Conservation (phyloP, 192 early-diverging fungal genomes). For the Coemansia erecta region DNA sequence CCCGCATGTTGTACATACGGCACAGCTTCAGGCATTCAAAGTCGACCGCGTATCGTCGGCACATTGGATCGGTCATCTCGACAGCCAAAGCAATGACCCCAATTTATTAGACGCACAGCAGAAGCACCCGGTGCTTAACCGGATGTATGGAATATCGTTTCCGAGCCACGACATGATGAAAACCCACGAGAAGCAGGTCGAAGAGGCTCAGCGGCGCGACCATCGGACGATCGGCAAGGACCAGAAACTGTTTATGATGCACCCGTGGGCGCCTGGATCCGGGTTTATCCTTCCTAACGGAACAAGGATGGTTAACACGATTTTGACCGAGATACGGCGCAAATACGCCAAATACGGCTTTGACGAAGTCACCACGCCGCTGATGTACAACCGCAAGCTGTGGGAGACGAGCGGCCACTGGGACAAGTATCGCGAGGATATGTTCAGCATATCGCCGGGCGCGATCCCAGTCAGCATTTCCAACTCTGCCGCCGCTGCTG, state of each 20-base stretch:
- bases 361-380: slow-evolving; percentile 87
- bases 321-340: slow-evolving; percentile 70
- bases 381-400: slow-evolving; percentile 87
- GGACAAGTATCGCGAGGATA: slow-evolving; percentile 94
- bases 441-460: slow-evolving; percentile 65
- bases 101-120: slow-evolving; percentile 11
- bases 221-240: slow-evolving; percentile 69
- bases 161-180: slow-evolving; percentile 54
- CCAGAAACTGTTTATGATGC: slow-evolving; percentile 70
- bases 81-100: not conserved
- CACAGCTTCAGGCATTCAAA: slow-evolving; percentile 57
- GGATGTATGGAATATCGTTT: slow-evolving; percentile 74
- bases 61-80: slow-evolving; percentile 56
- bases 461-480: slow-evolving; percentile 1
- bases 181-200: slow-evolving; percentile 54
- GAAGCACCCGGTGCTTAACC: slow-evolving; percentile 58
- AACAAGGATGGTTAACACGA: slow-evolving; percentile 75
- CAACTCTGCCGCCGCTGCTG: not conserved
- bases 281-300: slow-evolving; percentile 75
- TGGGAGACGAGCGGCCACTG: slow-evolving; percentile 96
- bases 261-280: slow-evolving; percentile 67
- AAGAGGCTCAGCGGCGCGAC: slow-evolving; percentile 58
- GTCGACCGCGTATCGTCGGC: slow-evolving; percentile 59
- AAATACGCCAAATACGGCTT: slow-evolving; percentile 79
- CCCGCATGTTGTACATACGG: slow-evolving; percentile 71